These are phyloP conservation scores for Annulohypoxylon bovei DNA, from an alignment of 495 filamentous ascomycete genomes.

Conservation along the genomic window DNA sequence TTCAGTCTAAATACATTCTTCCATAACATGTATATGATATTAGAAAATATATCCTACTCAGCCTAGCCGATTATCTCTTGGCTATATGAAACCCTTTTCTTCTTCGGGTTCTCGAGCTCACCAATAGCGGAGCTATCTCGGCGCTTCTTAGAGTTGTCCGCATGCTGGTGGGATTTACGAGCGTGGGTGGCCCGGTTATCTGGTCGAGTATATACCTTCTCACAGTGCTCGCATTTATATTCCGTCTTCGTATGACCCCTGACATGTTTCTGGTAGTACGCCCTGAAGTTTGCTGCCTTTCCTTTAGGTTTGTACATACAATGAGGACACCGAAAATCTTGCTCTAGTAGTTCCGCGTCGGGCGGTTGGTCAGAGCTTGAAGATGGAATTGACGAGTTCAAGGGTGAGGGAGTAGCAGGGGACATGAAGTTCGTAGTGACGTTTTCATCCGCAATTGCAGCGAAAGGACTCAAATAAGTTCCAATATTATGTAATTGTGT, in stretches of 20 bases:
- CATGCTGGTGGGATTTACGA: not conserved
- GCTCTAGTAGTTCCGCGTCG: not conserved
- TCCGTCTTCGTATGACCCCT: not conserved
- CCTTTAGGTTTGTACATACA: conserved; percentile 1
- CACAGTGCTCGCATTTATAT: conserved; percentile 1
- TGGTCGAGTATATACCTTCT: not conserved
- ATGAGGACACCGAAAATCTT: not conserved
- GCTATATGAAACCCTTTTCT: not conserved
- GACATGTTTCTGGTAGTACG: conserved; percentile 10
- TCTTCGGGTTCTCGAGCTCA: not conserved
- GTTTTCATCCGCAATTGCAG: not conserved
- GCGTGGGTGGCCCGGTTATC: conserved; percentile 10
- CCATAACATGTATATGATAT: not conserved
- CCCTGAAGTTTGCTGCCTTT: not conserved
- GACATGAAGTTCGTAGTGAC: not conserved
- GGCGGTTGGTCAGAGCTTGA: not conserved
- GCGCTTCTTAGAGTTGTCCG: not conserved
- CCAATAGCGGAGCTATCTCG: not conserved
- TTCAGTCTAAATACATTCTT: not conserved
- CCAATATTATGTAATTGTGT: not conserved
- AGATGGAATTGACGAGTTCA: not conserved
- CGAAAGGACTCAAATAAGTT: not conserved
- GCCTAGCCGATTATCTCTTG: not conserved
- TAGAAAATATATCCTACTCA: not conserved
- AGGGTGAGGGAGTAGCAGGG: not conserved